Percentiles rank a stretch among this genome's conserved stretches.
Evolutionary conservation across 2,329 filamentous ascomycete genomes (phyloP).

Genomic region (Zasmidium angulare): DNA sequence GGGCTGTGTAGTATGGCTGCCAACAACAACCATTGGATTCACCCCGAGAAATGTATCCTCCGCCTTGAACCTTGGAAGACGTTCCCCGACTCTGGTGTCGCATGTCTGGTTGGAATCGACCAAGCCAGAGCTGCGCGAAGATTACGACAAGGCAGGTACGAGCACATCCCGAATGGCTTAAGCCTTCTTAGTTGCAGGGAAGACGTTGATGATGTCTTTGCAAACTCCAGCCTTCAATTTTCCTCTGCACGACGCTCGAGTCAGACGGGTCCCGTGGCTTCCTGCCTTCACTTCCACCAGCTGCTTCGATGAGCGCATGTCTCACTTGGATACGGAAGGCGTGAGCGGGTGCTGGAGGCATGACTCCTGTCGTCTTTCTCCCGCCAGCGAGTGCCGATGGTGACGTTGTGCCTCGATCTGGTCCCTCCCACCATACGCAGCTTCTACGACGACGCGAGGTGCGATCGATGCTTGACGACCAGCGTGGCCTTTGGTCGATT

Average conservation of each 20-base stretch:
- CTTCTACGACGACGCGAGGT: too few relatives aligned
- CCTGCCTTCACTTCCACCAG: too few relatives aligned
- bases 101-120: slow-evolving; percentile 1
- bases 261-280: slow-evolving; percentile 77
- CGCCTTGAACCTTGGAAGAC: slow-evolving; percentile 70
- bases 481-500: too few relatives aligned
- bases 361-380: too few relatives aligned
- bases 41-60: slow-evolving; percentile 71
- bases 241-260: slow-evolving; percentile 72
- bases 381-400: too few relatives aligned
- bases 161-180: not conserved
- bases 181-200: slow-evolving; percentile 63
- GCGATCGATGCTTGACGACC: too few relatives aligned
- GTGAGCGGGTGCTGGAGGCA: slow-evolving; percentile 61
- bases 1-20: slow-evolving; percentile 82
- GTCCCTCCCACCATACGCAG: too few relatives aligned
- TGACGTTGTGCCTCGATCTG: too few relatives aligned
- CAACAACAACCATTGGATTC: slow-evolving; percentile 90
- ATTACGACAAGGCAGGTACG: too few relatives aligned
- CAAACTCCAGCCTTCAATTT: slow-evolving; percentile 63
- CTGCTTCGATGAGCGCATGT: too few relatives aligned
- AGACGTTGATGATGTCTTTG: slow-evolving; percentile 55
- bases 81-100: slow-evolving; percentile 66
- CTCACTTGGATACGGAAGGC: too few relatives aligned
- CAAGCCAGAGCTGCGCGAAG: not conserved